phyloP scores from a whole-genome alignment of 2,329 filamentous ascomycete species.

The Zelopaecilomyces penicillatus region DNA sequence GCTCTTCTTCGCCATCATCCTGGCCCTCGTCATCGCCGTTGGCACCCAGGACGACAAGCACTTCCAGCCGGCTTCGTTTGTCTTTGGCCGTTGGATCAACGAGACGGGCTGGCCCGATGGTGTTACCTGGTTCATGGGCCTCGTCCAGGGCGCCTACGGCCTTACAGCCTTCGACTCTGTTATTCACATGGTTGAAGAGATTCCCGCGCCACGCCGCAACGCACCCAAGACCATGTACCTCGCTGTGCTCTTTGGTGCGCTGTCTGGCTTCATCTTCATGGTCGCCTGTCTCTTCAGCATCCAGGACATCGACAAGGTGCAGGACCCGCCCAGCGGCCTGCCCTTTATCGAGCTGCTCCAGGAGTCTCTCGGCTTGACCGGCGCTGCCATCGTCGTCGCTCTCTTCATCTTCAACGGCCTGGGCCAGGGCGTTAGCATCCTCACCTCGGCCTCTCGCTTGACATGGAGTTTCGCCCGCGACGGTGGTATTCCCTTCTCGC shows the following conservation, averaged over 20 bases:
- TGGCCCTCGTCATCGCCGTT: constrained; percentile 44
- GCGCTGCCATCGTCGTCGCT: constrained; percentile 36
- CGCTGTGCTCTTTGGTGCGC: constrained; percentile 39
- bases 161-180: constrained; percentile 50
- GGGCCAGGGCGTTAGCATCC: constrained; percentile 42
- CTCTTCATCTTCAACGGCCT: constrained; percentile 49
- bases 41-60: constrained; percentile 33
- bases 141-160: constrained; percentile 48
- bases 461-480: constrained; percentile 49
- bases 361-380: constrained; percentile 24
- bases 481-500: constrained; percentile 37
- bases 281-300: constrained; percentile 43
- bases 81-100: constrained; percentile 41
- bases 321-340: constrained; percentile 30
- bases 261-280: constrained; percentile 44
- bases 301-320: constrained; percentile 33
- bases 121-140: constrained; percentile 49
- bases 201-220: constrained; percentile 42
- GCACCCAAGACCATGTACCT: constrained; percentile 45
- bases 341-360: constrained; percentile 42
- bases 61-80: constrained; percentile 42
- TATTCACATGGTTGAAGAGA: constrained; percentile 51
- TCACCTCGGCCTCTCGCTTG: constrained; percentile 43
- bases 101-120: constrained; percentile 43
- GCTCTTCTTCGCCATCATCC: constrained; percentile 42